These are phyloP conservation scores for Thermothielavioides terrestris DNA, from an alignment of 495 filamentous ascomycete species.

Conservation along the genomic window DNA sequence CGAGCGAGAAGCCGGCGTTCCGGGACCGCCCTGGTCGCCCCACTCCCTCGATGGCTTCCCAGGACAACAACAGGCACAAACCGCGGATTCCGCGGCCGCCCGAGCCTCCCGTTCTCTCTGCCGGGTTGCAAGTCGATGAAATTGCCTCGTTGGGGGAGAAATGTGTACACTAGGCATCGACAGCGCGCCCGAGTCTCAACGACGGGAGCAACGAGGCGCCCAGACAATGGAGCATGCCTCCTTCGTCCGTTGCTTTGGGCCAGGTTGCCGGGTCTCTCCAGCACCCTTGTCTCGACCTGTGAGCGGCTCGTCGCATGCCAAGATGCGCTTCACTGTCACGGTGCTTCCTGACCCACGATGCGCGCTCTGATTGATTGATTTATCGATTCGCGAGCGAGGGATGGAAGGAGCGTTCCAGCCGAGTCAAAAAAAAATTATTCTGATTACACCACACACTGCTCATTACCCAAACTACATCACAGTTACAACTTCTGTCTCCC, in stretches of 20 bases:
- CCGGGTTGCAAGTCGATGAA: not conserved
- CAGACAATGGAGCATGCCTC: not conserved
- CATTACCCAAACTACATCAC: not conserved
- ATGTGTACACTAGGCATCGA: not conserved
- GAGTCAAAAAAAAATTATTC: not conserved
- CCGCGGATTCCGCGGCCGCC: not conserved
- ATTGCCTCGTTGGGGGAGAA: conserved; percentile 7
- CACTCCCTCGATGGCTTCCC: not conserved
- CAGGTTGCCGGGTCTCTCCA: too few species aligned
- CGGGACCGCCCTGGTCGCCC: too few species aligned
- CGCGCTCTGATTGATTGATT: not conserved
- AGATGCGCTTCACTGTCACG: not conserved
- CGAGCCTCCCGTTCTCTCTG: not conserved
- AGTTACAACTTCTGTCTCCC: not conserved
- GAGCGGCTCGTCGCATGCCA: not conserved
- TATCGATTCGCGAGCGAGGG: not conserved
- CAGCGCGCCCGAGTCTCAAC: not conserved
- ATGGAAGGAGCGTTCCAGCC: not conserved
- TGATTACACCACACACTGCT: not conserved
- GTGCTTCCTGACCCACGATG: not conserved
- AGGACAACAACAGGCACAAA: not conserved
- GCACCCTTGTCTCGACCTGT: not conserved
- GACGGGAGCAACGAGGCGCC: not conserved
- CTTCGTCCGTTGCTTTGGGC: too few species aligned
- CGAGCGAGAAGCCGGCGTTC: too few species aligned